These are phyloP conservation scores for Ogataea corticis DNA, from an alignment of 805 yeast genomes.

Conservation along the genomic window DNA sequence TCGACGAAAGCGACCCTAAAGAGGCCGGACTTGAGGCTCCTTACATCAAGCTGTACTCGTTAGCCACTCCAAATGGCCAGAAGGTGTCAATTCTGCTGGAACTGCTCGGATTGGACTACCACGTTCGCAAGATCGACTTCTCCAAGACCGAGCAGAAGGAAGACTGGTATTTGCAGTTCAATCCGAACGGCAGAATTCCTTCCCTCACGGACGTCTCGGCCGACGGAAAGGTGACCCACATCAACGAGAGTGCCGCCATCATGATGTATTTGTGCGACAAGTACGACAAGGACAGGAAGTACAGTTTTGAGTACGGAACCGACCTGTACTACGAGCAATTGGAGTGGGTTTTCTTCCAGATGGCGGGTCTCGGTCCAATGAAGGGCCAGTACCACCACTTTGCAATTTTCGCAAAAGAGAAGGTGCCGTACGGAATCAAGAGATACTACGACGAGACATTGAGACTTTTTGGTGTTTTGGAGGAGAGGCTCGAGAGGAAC, in stretches of 20 bases:
- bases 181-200: constrained; percentile 68
- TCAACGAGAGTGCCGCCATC: constrained; percentile 65
- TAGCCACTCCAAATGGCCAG: constrained; percentile 47
- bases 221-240: constrained; percentile 43
- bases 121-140: constrained; percentile 44
- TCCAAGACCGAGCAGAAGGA: constrained; percentile 48
- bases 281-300: constrained; percentile 56
- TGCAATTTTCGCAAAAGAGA: constrained; percentile 44
- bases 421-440: constrained; percentile 53
- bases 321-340: constrained; percentile 50
- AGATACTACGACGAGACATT: constrained; percentile 53
- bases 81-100: constrained; percentile 44
- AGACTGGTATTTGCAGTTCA: constrained; percentile 55
- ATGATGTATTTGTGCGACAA: constrained; percentile 58
- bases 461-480: constrained; percentile 55
- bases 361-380: constrained; percentile 62
- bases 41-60: constrained; percentile 43
- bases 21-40: constrained; percentile 38
- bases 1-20: constrained; percentile 38
- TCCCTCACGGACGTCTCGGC: constrained; percentile 42
- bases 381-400: constrained; percentile 63
- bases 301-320: constrained; percentile 40
- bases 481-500: constrained; percentile 48
- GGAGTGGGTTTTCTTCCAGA: constrained; percentile 57
- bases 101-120: constrained; percentile 42